Percentiles rank a stretch among this genome's conserved stretches.
Conservation (phyloP, 176 grass and related monocot species). For the Hordeum vulgare region MorexV3_pseudomolecules_assembly NC_058524.1:615618868-615619367, state of each 20-base stretch:
- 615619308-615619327: neutral
- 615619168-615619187: neutral
- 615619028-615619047: neutral
- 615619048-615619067: neutral
- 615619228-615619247: neutral
- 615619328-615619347: neutral
- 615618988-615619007: conserved; percentile 32
- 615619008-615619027: neutral
- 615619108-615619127: neutral
- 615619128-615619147: neutral
- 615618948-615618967: conserved; percentile 30
- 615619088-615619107: neutral
- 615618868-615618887: conserved; percentile 1
- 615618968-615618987: conserved; percentile 38
- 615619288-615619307: neutral
- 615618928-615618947: conserved; percentile 35
- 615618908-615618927: conserved; percentile 37
- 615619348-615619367: neutral
- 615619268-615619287: neutral
- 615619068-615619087: conserved; percentile 20
- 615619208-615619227: neutral
- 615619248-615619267: neutral
- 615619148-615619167: neutral
- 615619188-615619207: neutral
- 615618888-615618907: conserved; percentile 28